Evolutionary conservation across 495 filamentous ascomycete genomes (phyloP), one percentile per base, ranked within the genome.

Genomic region (Apodospora peruviana): DNA sequence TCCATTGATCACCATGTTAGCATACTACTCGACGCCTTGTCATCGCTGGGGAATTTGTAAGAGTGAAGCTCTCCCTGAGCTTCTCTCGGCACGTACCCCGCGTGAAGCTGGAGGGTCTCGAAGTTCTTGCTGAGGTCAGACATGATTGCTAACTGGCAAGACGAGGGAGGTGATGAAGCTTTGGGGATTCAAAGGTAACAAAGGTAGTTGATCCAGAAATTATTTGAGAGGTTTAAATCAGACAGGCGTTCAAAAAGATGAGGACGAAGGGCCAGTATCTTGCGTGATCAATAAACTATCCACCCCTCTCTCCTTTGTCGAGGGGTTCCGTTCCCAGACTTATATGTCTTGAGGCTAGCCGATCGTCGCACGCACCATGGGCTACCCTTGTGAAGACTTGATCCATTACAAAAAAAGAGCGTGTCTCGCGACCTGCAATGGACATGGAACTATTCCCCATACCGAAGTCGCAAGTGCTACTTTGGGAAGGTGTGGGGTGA

Each of bases 41-140:
- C 11, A 23, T n/a, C n/a, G n/a, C n/a, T n/a, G n/a, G n/a, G n/a
- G n/a, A n/a, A n/a, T n/a, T n/a, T n/a, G n/a, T n/a, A 25, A 24
- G 40, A 43, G 20, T 14, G n/a, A 22, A 32, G 27, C 27, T 32
- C 27, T 32, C 40, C 2, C 23, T 23, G 23, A 45, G 45, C 40
- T n/a, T n/a, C n/a, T 48, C 29, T 52, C 38, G 29, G 39, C 42
- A 17, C 75, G 42, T 81, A 93, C 90, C 91, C 91, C 65, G 91
- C 93, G 68, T 98, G 93, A 53, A 98, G 79, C 73, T 96, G 94
- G 61, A 96, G 84, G 45, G 93, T 96, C 77, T 96, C 93, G 56
- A 98, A 98, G 56, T 78, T 63, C 55, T 66, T 69, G 63, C 65
- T 65, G 24, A 70, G 57, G 38, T 70, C 67, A 23, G 66, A 44